These are phyloP conservation scores for Vanilla planifolia DNA, from an alignment of 106 monocot genomes.

Conservation along the genomic window DNA sequence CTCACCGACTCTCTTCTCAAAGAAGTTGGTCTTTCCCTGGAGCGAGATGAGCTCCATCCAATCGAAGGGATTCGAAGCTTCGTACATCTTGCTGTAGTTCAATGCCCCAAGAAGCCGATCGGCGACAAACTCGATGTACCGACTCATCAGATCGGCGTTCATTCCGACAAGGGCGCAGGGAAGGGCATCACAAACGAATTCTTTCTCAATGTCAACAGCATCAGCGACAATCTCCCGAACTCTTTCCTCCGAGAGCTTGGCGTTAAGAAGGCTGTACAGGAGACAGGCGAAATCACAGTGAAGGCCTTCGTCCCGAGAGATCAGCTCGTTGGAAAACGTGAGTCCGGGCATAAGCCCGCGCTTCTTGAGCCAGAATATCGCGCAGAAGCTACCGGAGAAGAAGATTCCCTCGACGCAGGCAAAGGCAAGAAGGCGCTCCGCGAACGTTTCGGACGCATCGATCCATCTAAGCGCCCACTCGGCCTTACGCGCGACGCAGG, in stretches of 20 bases:
- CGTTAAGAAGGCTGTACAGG: slow-evolving; percentile 45
- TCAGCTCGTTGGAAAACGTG: slow-evolving; percentile 76
- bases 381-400: slow-evolving; percentile 69
- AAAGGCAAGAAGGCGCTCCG: slow-evolving; percentile 52
- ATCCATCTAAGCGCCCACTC: slow-evolving; percentile 69
- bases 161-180: slow-evolving; percentile 62
- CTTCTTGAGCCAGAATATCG: slow-evolving; percentile 79
- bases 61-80: slow-evolving; percentile 40
- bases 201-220: slow-evolving; percentile 76
- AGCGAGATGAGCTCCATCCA: slow-evolving; percentile 59
- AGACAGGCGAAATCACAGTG: slow-evolving; percentile 96
- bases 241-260: slow-evolving; percentile 37
- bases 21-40: slow-evolving; percentile 73
- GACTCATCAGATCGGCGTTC: slow-evolving; percentile 44
- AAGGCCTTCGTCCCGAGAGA: slow-evolving; percentile 84
- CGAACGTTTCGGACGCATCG: slow-evolving; percentile 33
- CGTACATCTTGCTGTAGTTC: slow-evolving; percentile 35
- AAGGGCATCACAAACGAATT: slow-evolving; percentile 71
- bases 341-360: slow-evolving; percentile 66
- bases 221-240: slow-evolving; percentile 48
- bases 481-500: slow-evolving; percentile 51
- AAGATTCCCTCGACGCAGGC: slow-evolving; percentile 75
- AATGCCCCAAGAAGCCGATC: slow-evolving; percentile 33
- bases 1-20: slow-evolving; percentile 57
- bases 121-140: slow-evolving; percentile 51